Conservation (phyloP, 192 early-diverging fungal species). For the Backusella liffmaniae region DNA sequence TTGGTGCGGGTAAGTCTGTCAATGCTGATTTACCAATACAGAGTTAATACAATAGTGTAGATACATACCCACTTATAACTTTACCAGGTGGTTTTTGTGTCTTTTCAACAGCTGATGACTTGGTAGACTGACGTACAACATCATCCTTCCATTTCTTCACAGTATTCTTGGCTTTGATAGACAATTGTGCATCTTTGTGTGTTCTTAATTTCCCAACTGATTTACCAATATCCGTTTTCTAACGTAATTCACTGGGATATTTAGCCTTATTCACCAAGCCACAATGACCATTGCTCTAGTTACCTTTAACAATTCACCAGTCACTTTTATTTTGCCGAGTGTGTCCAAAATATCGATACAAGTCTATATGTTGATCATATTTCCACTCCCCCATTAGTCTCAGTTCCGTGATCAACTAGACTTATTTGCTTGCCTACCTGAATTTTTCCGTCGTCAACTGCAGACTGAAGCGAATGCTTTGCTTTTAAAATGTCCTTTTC, state of each 20-base stretch:
- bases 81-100: background rate
- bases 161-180: slow-evolving; percentile 62
- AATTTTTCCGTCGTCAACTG: slow-evolving; percentile 13
- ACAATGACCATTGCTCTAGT: background rate
- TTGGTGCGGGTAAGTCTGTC: slow-evolving; percentile 8
- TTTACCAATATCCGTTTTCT: slow-evolving; percentile 81
- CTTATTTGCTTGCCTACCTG: slow-evolving; percentile 3
- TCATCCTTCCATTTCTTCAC: slow-evolving; percentile 87
- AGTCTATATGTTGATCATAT: background rate
- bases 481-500: slow-evolving; percentile 29
- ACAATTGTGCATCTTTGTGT: slow-evolving; percentile 56
- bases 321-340: slow-evolving; percentile 45
- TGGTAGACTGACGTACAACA: slow-evolving; percentile 13
- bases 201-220: slow-evolving; percentile 74
- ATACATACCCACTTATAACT: background rate
- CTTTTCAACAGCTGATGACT: background rate
- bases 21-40: background rate
- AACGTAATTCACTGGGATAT: background rate
- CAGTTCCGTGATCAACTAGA: background rate
- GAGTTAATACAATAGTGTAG: background rate
- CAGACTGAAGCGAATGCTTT: slow-evolving; percentile 23
- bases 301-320: slow-evolving; percentile 57
- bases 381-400: background rate
- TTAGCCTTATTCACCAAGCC: background rate
- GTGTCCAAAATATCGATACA: slow-evolving; percentile 42